Base-by-base conservation (phyloP, 345 rosid genomes). In the Lepidium didymum region DNA sequence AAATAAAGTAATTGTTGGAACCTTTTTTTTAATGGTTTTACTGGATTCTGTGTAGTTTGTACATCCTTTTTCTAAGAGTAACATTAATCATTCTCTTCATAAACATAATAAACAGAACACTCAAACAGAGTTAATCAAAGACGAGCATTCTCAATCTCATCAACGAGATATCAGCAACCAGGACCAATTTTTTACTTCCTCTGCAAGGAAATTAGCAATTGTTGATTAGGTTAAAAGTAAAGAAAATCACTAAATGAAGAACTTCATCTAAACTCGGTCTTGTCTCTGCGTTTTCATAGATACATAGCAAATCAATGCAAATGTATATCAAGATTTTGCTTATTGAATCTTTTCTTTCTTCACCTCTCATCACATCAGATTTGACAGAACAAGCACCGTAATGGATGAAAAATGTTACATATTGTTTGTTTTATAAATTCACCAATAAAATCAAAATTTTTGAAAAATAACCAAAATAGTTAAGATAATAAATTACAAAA, bases 241-340 rank as follows among this genome's bases (percentile, higher is more conserved):
- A 29, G 31, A n/a, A 29, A 29, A 29, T 1, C 33, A 29, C 33
- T 27, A 1, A 27, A 29, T 29, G 33, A 29, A 29, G 33, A 29
- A 29, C 33, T 5, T 29, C 7, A 29, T 29, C 7, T 29, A 29
- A 29, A 29, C 33, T 29, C 33, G 33, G 1, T 6, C 7, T 5
- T 29, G 33, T 29, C 33, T 29, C 33, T 14, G 45, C 35, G 31
- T 64, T 64, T 2, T 19, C 37, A 49, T 72, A 27, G 2, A 64
- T 0, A 56, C 76, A 72, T 23, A 72, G 49, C 29, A 64, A 15
- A 18, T 51, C 70, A 55, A 72, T 72, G 59, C 64, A 60, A 56
- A 72, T 56, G 15, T 56, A 64, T 64, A 65, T 73, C 66, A 65
- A 46, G 36, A 65, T 73, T 65, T 64, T 45, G 19, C 21, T 33